Base-by-base conservation (phyloP, 2,329 filamentous ascomycete genomes). In the Corynespora cassiicola region DNA sequence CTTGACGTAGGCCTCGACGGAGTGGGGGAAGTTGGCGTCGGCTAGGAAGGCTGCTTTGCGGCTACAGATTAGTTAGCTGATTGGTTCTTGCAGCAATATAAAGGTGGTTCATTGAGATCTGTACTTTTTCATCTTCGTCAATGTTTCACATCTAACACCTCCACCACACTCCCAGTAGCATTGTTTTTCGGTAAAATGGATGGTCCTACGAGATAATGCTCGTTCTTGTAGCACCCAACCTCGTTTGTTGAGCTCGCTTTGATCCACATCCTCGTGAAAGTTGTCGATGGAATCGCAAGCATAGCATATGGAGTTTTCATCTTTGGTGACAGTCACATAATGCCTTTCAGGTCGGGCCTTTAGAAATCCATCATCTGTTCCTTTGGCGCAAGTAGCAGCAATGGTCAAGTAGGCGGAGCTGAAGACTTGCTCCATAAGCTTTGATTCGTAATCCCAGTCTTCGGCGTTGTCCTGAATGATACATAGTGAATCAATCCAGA, bases 181-280 rank as follows among this genome's bases (percentile, higher is more conserved):
- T 18, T 61, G 57, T 5, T 31, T 36, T 1, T 49, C 32, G 0
- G 55, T 49, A 32, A 56, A 61, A 31, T 52, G 47, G 7, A 59
- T 50, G 6, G 47, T 53, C 17, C 55, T 32, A 4, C 44, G 45
- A 3, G 57, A 46, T 8, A 61, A 29, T 2, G 47, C 55, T 14
- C 46, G 31, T 35, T 58, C 55, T 36, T 61, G 53, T 4, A 54
- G 42, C 1, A 60, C 51, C 56, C 54, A 59, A 1, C 42, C 55
- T 5, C 55, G 31, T 3, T 31, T 33, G 21, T 53, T 56, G 0
- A 61, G 30, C 3, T 22, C 34, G 2, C 33, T 45, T 7, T 42
- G 7, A 7, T 45, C 35, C 1, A 58, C 55, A 30, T 58, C 35
- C 0, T 8, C 12, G 4, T 47, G 29, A 23, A 56, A 58, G 15